Percentiles rank a stretch among this genome's conserved stretches.
Evolutionary conservation across 179 eudicot genomes (phyloP).

Genomic region (Silene coronaria): DNA sequence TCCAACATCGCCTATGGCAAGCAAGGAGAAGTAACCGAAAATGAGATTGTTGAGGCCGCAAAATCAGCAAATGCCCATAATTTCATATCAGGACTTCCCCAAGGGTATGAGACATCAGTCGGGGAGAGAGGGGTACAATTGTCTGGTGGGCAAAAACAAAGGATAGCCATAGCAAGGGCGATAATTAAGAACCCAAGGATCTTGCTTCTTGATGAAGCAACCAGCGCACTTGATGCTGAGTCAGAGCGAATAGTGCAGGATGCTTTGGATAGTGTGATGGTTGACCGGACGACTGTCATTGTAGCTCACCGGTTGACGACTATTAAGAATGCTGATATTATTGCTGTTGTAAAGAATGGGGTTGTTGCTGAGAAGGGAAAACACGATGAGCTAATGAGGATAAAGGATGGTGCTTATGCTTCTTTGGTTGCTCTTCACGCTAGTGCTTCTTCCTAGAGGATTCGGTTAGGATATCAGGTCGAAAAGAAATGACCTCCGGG

Average conservation of each 20-base stretch:
- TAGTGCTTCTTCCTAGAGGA: slow-evolving; percentile 12
- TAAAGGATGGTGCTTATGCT: slow-evolving; percentile 38
- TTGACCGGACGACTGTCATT: slow-evolving; percentile 39
- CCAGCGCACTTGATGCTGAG: slow-evolving; percentile 47
- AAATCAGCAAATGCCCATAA: slow-evolving; percentile 35
- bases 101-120: slow-evolving; percentile 41
- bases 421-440: slow-evolving; percentile 42
- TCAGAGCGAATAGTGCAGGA: slow-evolving; percentile 39
- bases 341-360: slow-evolving; percentile 42
- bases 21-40: slow-evolving; percentile 34
- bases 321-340: slow-evolving; percentile 37
- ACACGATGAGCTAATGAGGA: slow-evolving; percentile 36
- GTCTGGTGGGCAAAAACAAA: slow-evolving; percentile 47
- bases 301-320: slow-evolving; percentile 43
- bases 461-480: slow-evolving; percentile 8
- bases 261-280: slow-evolving; percentile 41
- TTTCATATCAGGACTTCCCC: slow-evolving; percentile 42
- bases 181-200: slow-evolving; percentile 40
- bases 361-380: slow-evolving; percentile 40
- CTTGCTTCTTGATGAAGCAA: slow-evolving; percentile 41
- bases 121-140: slow-evolving; percentile 45
- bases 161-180: slow-evolving; percentile 43
- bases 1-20: slow-evolving; percentile 45
- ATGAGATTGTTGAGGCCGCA: slow-evolving; percentile 38
- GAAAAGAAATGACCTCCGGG: slow-evolving; percentile 21